These are phyloP conservation scores for Lactarius hengduanensis DNA, from an alignment of 768 basidiomycete genomes.

Conservation along the genomic window DNA sequence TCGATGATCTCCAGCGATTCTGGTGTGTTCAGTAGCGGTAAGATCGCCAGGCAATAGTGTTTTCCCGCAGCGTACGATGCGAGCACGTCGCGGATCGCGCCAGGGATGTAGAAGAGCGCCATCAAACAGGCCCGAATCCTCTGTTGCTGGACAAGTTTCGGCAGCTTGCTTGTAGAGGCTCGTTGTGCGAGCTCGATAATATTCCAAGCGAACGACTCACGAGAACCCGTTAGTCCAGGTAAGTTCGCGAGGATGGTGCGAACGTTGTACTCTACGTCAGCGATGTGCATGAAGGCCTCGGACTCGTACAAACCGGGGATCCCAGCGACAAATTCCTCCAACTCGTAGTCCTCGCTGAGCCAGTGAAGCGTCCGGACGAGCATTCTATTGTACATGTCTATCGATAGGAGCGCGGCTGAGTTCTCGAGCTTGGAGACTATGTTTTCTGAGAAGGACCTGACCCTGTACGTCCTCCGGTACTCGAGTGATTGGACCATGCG, in stretches of 20 bases:
- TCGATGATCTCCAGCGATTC: neutral
- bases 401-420: neutral
- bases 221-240: neutral
- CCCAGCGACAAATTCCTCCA: neutral
- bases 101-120: neutral
- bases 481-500: no score
- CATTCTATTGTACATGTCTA: neutral
- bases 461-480: no score
- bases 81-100: neutral
- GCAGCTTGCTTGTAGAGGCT: neutral
- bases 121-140: neutral
- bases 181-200: neutral
- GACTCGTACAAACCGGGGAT: neutral
- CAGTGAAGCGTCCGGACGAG: neutral
- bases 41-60: neutral
- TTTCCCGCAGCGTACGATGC: neutral
- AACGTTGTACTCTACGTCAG: no score
- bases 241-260: neutral
- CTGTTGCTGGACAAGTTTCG: neutral
- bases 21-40: neutral
- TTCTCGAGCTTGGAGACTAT: neutral
- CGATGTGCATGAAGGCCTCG: neutral
- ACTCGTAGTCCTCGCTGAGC: neutral
- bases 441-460: no score
- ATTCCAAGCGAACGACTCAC: neutral